Evolutionary conservation across 2,329 filamentous ascomycete genomes (phyloP).

Genomic region (Emmonsiellopsis sp.): DNA sequence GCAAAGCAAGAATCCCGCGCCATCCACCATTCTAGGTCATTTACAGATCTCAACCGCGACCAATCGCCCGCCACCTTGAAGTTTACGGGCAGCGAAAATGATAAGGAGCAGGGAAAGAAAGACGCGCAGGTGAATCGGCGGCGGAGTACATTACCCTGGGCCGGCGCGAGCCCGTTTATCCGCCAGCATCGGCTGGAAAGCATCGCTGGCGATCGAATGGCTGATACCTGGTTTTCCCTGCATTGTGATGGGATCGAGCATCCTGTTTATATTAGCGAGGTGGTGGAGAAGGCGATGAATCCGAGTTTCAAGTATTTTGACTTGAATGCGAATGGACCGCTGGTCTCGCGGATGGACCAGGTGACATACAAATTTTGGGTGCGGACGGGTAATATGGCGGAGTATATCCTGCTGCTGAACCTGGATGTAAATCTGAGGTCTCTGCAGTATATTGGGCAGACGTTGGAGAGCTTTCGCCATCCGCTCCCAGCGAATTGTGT

Average conservation of each 20-base stretch:
- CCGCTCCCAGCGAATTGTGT: constrained; percentile 73
- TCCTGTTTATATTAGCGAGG: constrained; percentile 85
- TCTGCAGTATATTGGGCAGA: constrained; percentile 68
- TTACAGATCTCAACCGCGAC: constrained; percentile 39
- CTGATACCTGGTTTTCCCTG: constrained; percentile 82
- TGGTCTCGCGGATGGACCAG: constrained; percentile 55
- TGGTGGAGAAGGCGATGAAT: constrained; percentile 71
- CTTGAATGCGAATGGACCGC: constrained; percentile 52
- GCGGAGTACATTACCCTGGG: constrained; percentile 55
- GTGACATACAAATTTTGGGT: constrained; percentile 69
- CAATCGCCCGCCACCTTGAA: constrained; percentile 6
- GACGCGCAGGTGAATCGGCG: constrained; percentile 28
- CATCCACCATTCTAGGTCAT: constrained; percentile 51
- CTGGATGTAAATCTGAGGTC: constrained; percentile 60
- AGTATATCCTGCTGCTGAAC: constrained; percentile 60
- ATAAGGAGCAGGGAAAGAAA: constrained; percentile 6
- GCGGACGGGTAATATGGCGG: constrained; percentile 42
- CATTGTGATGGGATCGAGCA: constrained; percentile 58
- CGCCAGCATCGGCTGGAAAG: constrained; percentile 69
- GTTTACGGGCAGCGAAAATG: neutral
- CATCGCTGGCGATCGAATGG: constrained; percentile 60
- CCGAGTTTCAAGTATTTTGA: constrained; percentile 84
- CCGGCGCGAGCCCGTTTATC: constrained; percentile 46
- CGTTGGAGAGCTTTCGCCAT: constrained; percentile 54
- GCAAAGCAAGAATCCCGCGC: constrained; percentile 40